These are phyloP conservation scores for Gossypium davidsonii DNA, from an alignment of 441 rosid species.

Conservation along the genomic window DNA sequence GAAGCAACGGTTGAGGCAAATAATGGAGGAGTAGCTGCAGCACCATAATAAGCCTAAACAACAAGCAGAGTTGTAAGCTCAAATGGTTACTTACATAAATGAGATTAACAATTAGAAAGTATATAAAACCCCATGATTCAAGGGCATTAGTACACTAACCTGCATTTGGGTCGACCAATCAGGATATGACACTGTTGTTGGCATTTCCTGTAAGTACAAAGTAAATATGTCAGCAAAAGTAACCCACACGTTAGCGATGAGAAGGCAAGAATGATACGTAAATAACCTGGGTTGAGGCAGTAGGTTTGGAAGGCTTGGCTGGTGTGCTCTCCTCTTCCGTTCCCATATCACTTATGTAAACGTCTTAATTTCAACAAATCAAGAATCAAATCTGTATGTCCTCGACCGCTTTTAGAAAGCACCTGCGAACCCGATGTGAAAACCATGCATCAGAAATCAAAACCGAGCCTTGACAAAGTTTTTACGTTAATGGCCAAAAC, in stretches of 20 bases:
- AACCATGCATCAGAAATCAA: constrained; percentile 10
- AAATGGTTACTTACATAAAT: constrained; percentile 4
- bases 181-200: constrained; percentile 61
- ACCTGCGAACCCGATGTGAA: constrained; percentile 18
- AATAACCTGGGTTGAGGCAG: constrained; percentile 65
- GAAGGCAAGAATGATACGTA: neutral
- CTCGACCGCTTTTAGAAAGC: constrained; percentile 17
- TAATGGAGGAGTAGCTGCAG: constrained; percentile 80
- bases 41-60: constrained; percentile 81
- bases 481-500: constrained; percentile 1
- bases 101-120: neutral
- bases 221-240: neutral
- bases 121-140: neutral
- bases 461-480: neutral
- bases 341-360: constrained; percentile 38
- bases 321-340: constrained; percentile 73
- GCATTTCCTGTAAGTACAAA: constrained; percentile 51
- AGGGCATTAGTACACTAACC: constrained; percentile 33
- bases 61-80: constrained; percentile 23
- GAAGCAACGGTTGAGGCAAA: constrained; percentile 86
- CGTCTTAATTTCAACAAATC: constrained; percentile 11
- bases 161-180: constrained; percentile 95
- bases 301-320: constrained; percentile 65
- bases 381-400: constrained; percentile 4
- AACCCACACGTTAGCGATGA: neutral